Base-by-base conservation (phyloP, 805 yeast species). In the Millerozyma acaciae region DNA sequence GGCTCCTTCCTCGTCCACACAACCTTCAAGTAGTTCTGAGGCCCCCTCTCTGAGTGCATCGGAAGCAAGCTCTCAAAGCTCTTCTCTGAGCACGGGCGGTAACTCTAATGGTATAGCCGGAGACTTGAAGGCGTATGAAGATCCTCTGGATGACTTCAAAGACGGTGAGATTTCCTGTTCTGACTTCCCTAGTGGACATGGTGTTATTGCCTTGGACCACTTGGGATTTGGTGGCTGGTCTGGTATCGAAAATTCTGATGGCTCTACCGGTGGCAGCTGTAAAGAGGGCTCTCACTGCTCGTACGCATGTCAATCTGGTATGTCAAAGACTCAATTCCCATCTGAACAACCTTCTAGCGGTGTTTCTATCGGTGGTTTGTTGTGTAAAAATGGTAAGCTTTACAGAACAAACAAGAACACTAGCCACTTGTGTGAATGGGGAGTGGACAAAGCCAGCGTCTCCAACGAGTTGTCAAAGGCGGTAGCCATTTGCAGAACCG, bases 301-400 rank as follows among this genome's bases (percentile, higher is more conserved):
- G 39, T 90, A 90, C 66, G 95, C 97, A 39, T 90, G 98, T 73
- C 94, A 88, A 71, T 79, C 96, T 26, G 98, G 97, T 76, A 86
- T 87, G 96, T 86, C 97, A 54, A 90, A 90, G 79, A 87, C 97
- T 36, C 98, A 90, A 72, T 90, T 95, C 95, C 97, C 97, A 43
- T 65, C 80, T 28, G 45, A 57, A 35, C 98, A 90, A 72, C 97
- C 97, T 36, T 45, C 83, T 35, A 75, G 68, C 60, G 97, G 97
- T 69, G 83, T 82, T 37, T 84, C 97, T 27, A 78, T 90, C 47
- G 98, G 98, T 66, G 98, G 98, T 58, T 76, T 90, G 51, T 60
- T 65, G 51, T 90, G 98, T 76, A 74, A 82, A 62, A 64, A 67
- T 57, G 97, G 97, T 48, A 77, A 77, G 68, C 73, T 90, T 42